Evolutionary conservation across 805 yeast genomes (phyloP), one percentile per base, ranked within the genome.

Genomic region (Cyberlindnera maritima): DNA sequence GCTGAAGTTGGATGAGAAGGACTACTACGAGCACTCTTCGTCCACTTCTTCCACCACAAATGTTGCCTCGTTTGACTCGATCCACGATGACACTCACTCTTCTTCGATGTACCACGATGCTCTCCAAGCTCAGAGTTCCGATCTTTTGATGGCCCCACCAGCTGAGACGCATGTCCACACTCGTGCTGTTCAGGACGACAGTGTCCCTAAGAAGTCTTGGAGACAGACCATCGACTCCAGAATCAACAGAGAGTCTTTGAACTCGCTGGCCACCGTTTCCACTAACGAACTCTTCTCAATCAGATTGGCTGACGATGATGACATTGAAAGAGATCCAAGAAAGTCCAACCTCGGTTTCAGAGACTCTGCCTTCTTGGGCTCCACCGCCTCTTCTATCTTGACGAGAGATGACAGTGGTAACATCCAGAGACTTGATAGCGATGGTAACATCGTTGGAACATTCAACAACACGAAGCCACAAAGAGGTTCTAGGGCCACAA

Each of bases 281-380:
- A 88, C 97, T 1, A 88, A 84, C 42, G 92, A 88, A 61, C 75
- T 90, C 39, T 75, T 89, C 60, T 85, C 88, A 4, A 88, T 90
- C 33, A 77, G 89, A 58, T 71, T 89, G 36, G 89, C 86, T 3
- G 86, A 84, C 33, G 86, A 83, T 50, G 69, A 68, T 26, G 64
- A 64, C 33, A 60, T 74, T 23, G 67, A 68, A 33, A 71, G 74
- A 50, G 72, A 70, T 44, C 73, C 74, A 18, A 63, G 69, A 48
- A 71, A 71, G 52, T 67, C 75, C 1, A 64, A 67, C 21, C 47
- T 71, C 34, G 68, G 66, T 9, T 55, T 65, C 45, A 63, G 75
- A 55, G 76, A 71, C 46, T 71, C 76, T 1, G 75, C 65, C 2
- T 71, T 71, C 47, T 52, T 63, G 50, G 64, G 63, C 0, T 54